Evolutionary conservation across 225 moss, liverwort and hornwort species (phyloP), one percentile per base, ranked within the genome.

Genomic region (Sphagnum contortum): DNA sequence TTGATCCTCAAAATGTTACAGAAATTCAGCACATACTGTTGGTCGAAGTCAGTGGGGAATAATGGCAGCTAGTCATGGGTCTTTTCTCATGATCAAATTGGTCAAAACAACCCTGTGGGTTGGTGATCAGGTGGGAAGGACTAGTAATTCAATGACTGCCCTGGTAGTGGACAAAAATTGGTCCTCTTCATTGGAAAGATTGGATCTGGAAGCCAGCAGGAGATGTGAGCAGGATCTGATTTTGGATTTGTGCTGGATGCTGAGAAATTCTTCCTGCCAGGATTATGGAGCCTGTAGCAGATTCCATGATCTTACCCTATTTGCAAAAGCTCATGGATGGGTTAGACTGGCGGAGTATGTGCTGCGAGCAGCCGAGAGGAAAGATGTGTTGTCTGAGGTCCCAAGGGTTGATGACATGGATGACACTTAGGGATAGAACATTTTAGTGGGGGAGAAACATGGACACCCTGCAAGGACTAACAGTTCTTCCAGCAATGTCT

Each of bases 81-180:
- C 29, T 29, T 29, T 29, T 29, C 29, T 29, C 29, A 29, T 29
- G 29, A 29, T 29, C 29, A 29, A 29, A 29, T 0, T 29, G 29
- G 29, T 29, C 29, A 29, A 29, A 29, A 29, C 29, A 29, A 29
- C 29, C 29, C 29, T 29, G 29, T 29, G 29, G 29, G 0, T 52
- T 52, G 52, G 9, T 6, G 6, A 48, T 60, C 81, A 96, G 92
- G 85, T 96, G 66, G 76, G 79, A 64, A 83, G 85, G 59, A 72
- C 81, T 13, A 96, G 96, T 81, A 92, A 90, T 69, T 80, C 71
- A 5, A 81, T 92, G 74, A 88, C 88, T 64, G 71, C 89, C 51
- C 79, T 96, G 10, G 80, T 90, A 47, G 88, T 78, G 53, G 92
- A 96, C 52, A 80, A 74, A 73, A 73, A 83, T 57, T 79, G 92